Base-by-base conservation (phyloP, 2,329 filamentous ascomycete species). In the Pestalotiopsis sp. region DNA sequence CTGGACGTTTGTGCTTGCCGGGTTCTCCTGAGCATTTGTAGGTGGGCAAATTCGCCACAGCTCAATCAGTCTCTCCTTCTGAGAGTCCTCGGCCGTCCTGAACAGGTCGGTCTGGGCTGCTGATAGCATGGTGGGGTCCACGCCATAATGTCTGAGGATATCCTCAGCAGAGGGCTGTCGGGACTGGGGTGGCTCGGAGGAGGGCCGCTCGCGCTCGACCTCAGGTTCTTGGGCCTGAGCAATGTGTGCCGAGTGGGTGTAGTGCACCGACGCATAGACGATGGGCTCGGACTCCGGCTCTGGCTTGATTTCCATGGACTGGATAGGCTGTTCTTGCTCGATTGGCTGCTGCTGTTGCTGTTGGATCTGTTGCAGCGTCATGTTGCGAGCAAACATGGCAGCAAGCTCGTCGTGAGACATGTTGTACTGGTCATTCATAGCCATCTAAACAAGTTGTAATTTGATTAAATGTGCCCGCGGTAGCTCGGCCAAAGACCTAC, bases 31-130 rank as follows among this genome's bases (percentile, higher is more conserved):
- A 69, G 79, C 83, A 71, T 87, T 88, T 57, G 84, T 87, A 0
- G 92, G 92, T 25, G 93, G 93, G 69, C 90, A 93, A 73, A 95
- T 94, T 69, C 89, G 90, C 94, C 94, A 97, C 17, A 97, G 89
- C 78, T 97, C 92, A 52, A 97, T 85, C 17, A 97, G 85, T 25
- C 93, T 89, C 68, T 90, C 82, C 75, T 91, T 89, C 79, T 97
- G 93, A 58, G 91, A 85, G 27, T 87, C 83, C 68, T 92, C 90
- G 66, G 93, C 94, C 71, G 91, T 89, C 72, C 89, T 89, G 84
- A 97, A 97, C 56, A 97, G 88, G 69, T 92, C 87, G 65, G 95
- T 81, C 78, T 97, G 94, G 4, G 91, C 91, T 4, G 90, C 86
- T 13, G 92, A 92, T 59, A 97, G 86, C 25, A 88, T 84, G 9